Percentiles rank a stretch among this genome's conserved stretches.
Conservation (phyloP, 2,329 filamentous ascomycete species). For the Ilyonectria sp. region DNA sequence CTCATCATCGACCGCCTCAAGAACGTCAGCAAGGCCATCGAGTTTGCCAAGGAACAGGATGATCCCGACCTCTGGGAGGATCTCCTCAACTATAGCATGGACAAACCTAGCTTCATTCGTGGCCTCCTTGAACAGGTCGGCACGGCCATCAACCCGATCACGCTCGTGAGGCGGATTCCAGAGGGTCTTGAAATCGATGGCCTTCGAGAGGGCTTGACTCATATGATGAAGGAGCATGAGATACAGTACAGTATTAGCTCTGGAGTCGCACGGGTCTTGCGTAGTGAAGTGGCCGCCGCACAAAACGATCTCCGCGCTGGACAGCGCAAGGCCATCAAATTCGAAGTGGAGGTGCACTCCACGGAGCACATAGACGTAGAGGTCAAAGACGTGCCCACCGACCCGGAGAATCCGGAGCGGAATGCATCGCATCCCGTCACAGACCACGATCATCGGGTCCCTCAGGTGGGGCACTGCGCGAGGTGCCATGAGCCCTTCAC, state of each 20-base stretch:
- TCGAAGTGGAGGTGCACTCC: conserved; percentile 75
- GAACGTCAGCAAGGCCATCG: conserved; percentile 92
- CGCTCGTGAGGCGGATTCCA: conserved; percentile 89
- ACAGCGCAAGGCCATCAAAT: conserved; percentile 89
- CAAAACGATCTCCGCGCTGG: conserved; percentile 87
- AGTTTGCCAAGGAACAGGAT: conserved; percentile 93
- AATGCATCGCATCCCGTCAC: conserved; percentile 34
- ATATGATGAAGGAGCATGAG: conserved; percentile 96
- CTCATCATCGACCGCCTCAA: conserved; percentile 95
- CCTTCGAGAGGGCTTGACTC: conserved; percentile 86
- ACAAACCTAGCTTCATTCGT: conserved; percentile 95
- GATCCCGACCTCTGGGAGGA: conserved; percentile 96
- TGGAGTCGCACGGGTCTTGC: conserved; percentile 88
- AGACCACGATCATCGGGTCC: conserved; percentile 51
- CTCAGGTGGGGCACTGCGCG: conserved; percentile 71
- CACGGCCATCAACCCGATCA: conserved; percentile 92
- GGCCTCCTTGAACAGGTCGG: conserved; percentile 94
- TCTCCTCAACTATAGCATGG: conserved; percentile 95
- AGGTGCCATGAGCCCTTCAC: conserved; percentile 70
- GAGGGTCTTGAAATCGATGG: conserved; percentile 95
- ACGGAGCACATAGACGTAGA: conserved; percentile 61
- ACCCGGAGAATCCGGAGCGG: conserved; percentile 43
- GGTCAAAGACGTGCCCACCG: conserved; percentile 56
- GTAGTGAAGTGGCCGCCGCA: conserved; percentile 87
- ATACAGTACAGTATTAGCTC: conserved; percentile 94